These are phyloP conservation scores for Saccharomyces jurei DNA, from an alignment of 805 yeast genomes.

Conservation along the genomic window DNA sequence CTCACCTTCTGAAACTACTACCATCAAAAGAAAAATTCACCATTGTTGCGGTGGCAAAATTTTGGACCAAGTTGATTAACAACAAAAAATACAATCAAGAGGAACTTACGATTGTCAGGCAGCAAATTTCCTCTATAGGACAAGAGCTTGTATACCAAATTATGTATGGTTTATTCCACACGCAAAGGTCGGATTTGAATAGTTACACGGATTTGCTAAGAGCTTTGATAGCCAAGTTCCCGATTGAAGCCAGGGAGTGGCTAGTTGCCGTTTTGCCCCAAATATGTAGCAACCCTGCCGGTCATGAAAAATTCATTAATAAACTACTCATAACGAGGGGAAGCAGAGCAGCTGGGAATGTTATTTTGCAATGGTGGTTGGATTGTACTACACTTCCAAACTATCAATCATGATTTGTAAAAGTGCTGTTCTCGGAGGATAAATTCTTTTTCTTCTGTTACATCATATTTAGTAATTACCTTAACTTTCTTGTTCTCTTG, in stretches of 20 bases:
- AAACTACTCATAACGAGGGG: conserved; percentile 60
- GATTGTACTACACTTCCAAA: conserved; percentile 42
- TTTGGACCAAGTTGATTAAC: conserved; percentile 43
- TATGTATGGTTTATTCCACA: conserved; percentile 40
- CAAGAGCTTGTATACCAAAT: conserved; percentile 26
- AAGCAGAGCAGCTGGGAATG: conserved; percentile 48
- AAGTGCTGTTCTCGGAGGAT: neutral
- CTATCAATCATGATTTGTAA: conserved; percentile 1
- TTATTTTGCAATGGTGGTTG: conserved; percentile 59
- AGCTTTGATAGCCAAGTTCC: conserved; percentile 41
- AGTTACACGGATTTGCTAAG: conserved; percentile 47
- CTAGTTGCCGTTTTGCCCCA: conserved; percentile 25
- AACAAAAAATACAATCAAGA: conserved; percentile 39
- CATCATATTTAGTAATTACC: neutral
- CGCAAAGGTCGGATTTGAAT: conserved; percentile 53
- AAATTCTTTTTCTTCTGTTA: neutral
- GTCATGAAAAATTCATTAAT: conserved; percentile 41
- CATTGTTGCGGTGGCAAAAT: conserved; percentile 42
- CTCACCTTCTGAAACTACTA: conserved; percentile 27
- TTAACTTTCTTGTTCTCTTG: neutral
- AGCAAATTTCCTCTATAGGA: conserved; percentile 21
- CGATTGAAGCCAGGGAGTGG: conserved; percentile 45
- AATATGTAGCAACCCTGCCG: conserved; percentile 21
- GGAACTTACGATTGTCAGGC: conserved; percentile 33
- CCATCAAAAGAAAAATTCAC: conserved; percentile 43